Evolutionary conservation across 2,329 filamentous ascomycete genomes (phyloP).

Genomic region (Aspergillus pseudonomiae): DNA sequence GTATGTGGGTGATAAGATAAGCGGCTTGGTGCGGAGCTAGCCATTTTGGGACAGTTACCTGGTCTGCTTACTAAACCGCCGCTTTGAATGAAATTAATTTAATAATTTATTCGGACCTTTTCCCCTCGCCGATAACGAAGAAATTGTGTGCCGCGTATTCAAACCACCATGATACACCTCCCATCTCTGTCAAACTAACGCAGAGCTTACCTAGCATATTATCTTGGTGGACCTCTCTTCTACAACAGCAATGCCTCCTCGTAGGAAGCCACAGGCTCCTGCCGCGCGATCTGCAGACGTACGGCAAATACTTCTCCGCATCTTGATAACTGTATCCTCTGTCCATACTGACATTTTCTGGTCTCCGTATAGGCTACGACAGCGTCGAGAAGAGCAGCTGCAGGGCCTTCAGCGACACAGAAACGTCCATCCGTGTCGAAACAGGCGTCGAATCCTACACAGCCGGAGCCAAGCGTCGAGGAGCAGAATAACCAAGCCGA

Average conservation of each 20-base stretch:
- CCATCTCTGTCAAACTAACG: conserved; percentile 2
- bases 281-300: conserved; percentile 35
- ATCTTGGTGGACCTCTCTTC: conserved; percentile 2
- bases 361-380: conserved; percentile 16
- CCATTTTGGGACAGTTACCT: not conserved
- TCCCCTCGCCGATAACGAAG: conserved; percentile 29
- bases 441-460: conserved; percentile 20
- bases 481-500: conserved; percentile 22
- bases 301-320: conserved; percentile 33
- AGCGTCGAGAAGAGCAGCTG: conserved; percentile 16
- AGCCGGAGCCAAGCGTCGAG: conserved; percentile 21
- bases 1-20: no score
- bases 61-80: not conserved
- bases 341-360: conserved; percentile 16
- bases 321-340: conserved; percentile 1
- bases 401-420: conserved; percentile 28
- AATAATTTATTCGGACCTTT: conserved; percentile 23
- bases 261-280: conserved; percentile 38
- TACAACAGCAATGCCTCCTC: conserved; percentile 38
- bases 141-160: conserved; percentile 22
- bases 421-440: conserved; percentile 35
- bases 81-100: conserved; percentile 10
- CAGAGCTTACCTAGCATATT: not conserved
- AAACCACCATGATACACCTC: conserved; percentile 16
- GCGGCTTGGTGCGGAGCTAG: not conserved